Base-by-base conservation (phyloP, 441 rosid genomes). In the Pelargonium myrrhifolium region DNA sequence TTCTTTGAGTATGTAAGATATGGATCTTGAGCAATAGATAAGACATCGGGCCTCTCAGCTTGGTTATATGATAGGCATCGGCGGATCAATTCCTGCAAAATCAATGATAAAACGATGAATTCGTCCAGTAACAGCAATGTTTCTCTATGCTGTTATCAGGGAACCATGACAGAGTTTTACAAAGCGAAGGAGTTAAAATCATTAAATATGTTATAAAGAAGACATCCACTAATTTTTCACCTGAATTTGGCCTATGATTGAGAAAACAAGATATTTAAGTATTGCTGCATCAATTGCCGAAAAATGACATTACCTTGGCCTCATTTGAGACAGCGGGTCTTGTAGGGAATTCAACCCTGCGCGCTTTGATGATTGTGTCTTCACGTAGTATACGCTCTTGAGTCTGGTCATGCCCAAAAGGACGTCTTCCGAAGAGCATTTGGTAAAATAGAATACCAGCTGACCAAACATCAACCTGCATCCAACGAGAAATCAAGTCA, bases 381-480 rank as follows among this genome's bases (percentile, higher is more conserved):
- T 94, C 99, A 0, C 98, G 84, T 67, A 94, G 77, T 78, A 94
- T 94, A 71, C 96, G 81, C 79, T 94, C 99, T 79, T 94, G 99
- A 74, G 86, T 84, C 77, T 94, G 99, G 76, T 95, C 99, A 73
- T 95, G 98, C 70, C 99, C 99, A 77, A 95, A 92, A 68, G 98
- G 99, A 63, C 99, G 93, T 77, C 83, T 87, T 40, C 98, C 97
- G 73, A 89, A 92, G 67, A 92, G 88, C 97, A 92, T 92, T 80
- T 95, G 98, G 82, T 93, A 95, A 74, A 88, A 86, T 65, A 95
- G 68, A 75, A 95, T 85, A 67, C 99, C 99, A 35, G 90, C 93
- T 64, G 99, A 90, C 99, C 99, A 95, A 40, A 92, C 98, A 79
- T 95, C 99, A 53, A 95, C 99, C 99, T 95, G 82, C 66, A 74